phyloP scores from a whole-genome alignment of 352 stramenopile species.

The Pythium scleroteichum region DNA sequence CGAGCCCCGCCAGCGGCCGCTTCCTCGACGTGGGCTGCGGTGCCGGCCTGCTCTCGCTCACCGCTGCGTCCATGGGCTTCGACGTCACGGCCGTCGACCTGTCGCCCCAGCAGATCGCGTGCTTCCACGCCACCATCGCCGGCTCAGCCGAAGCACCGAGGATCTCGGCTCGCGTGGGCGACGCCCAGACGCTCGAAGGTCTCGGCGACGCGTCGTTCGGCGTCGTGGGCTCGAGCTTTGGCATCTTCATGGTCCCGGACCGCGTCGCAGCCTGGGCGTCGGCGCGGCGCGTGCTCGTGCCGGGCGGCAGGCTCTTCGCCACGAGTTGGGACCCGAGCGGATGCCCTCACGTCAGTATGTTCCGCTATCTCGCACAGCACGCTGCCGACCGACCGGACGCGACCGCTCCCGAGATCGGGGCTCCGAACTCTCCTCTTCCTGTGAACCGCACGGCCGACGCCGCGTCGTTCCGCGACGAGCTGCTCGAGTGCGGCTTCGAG shows the following conservation, averaged over 20 bases:
- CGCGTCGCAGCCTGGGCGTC: slow-evolving; percentile 19
- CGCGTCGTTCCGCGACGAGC: slow-evolving; percentile 15
- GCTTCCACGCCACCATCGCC: slow-evolving; percentile 10
- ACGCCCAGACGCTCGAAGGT: slow-evolving; percentile 21
- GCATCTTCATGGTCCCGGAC: slow-evolving; percentile 25
- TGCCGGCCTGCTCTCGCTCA: slow-evolving; percentile 17
- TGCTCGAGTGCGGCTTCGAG: slow-evolving; percentile 10
- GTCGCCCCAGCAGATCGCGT: slow-evolving; percentile 15
- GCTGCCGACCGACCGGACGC: background rate
- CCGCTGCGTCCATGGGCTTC: slow-evolving; percentile 17
- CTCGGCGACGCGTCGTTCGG: slow-evolving; percentile 18
- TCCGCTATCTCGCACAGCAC: slow-evolving; percentile 6
- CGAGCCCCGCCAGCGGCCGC: background rate
- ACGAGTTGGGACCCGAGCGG: slow-evolving; percentile 15
- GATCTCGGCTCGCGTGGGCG: slow-evolving; percentile 6
- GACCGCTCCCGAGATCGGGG: background rate
- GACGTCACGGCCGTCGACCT: slow-evolving; percentile 21
- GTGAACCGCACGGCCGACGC: slow-evolving; percentile 10
- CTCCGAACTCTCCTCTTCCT: no score
- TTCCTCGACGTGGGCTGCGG: slow-evolving; percentile 29
- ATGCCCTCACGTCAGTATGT: background rate
- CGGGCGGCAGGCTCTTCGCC: slow-evolving; percentile 11
- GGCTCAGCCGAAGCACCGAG: background rate
- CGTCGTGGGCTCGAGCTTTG: slow-evolving; percentile 23
- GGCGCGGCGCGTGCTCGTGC: slow-evolving; percentile 21